A percentile compares a stretch with the other conserved stretches of the same genome.
These are phyloP conservation scores for Pleurotus giganteus DNA, from an alignment of 768 basidiomycete species.

Conservation along the genomic window DNA sequence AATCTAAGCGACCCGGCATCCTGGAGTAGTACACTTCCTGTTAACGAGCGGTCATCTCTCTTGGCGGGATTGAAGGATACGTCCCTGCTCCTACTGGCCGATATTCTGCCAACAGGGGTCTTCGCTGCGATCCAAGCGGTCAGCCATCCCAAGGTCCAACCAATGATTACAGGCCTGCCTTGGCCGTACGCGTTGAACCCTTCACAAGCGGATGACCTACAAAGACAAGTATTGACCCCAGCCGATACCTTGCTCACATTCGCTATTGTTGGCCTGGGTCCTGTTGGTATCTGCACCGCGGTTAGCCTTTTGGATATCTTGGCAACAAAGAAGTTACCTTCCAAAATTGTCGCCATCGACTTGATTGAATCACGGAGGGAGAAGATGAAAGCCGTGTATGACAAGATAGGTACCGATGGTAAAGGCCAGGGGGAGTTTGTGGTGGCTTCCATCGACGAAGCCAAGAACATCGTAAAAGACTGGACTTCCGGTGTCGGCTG, in stretches of 20 bases:
- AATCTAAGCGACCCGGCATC: conserved; percentile 49
- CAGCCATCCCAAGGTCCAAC: conserved; percentile 67
- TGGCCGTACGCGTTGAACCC: conserved; percentile 52
- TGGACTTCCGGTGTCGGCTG: conserved; percentile 62
- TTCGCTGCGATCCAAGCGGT: conserved; percentile 74
- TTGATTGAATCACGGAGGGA: conserved; percentile 52
- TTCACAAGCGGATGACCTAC: conserved; percentile 18
- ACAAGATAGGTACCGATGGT: conserved; percentile 41
- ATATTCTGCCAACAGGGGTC: conserved; percentile 78
- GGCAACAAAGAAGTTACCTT: conserved; percentile 40
- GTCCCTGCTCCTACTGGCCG: conserved; percentile 69
- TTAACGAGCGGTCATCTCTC: conserved; percentile 34
- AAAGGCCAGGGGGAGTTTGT: conserved; percentile 48
- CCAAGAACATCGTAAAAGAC: conserved; percentile 42
- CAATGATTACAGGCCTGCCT: conserved; percentile 54
- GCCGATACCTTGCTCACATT: conserved; percentile 57
- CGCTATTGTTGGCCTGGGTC: conserved; percentile 73
- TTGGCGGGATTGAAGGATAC: conserved; percentile 52
- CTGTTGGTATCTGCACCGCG: conserved; percentile 72
- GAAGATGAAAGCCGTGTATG: conserved; percentile 60
- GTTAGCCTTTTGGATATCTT: conserved; percentile 65
- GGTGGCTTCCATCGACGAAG: conserved; percentile 49
- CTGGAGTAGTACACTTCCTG: conserved; percentile 38
- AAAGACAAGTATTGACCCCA: conserved; percentile 31
- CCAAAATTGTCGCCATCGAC: conserved; percentile 65